Base-by-base conservation (phyloP, 1,284 basidiomycete genomes). In the Ceratobasidium sp. region DNA sequence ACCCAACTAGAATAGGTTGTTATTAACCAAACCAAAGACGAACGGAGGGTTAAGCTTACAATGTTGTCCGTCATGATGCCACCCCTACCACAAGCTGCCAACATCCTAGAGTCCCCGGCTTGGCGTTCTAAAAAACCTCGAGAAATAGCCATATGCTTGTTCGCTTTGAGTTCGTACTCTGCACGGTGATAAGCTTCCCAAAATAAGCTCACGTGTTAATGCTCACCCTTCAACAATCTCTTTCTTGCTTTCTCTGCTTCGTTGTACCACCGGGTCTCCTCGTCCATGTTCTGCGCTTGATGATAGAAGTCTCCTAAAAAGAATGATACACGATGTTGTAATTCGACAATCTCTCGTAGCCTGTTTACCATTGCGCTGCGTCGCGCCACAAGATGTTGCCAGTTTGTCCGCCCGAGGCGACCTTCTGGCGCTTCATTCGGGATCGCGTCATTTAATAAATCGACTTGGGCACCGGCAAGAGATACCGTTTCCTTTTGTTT, bases 261-360 rank as follows among this genome's bases (percentile, higher is more conserved):
- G 1, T 81, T 87, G 83, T 95, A 95, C 0, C 91, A 89, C 13
- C 85, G 86, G 67, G 88, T 88, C 83, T 95, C 93, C 42, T 88
- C 86, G 2, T 82, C 84, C 0, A 84, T 83, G 40, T 86, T 84
- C 0, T 91, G 92, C 51, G 94, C 86, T 40, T 90, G 86, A 82
- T 94, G 92, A 79, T 90, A 90, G 1, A 91, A 87, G 82, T 94
- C 93, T 28, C 94, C 93, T 79, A 91, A 88, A 82, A 93, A 84
- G 84, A 95, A 94, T 79, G 91, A 89, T 58, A 93, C 88, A 61
- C 64, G 86, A 85, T 95, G 93, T 79, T 92, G 84, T 6, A 89
- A 85, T 58, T 95, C 86, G 40, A 87, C 85, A 42, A 84, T 88
- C 78, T 94, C 93, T 6, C 94, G 88, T 44, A 93, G 82, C 28